Percentiles rank a stretch among this genome's conserved stretches.
These are phyloP conservation scores for Penicillium atrosanguineum DNA, from an alignment of 495 filamentous ascomycete genomes.

Conservation along the genomic window DNA sequence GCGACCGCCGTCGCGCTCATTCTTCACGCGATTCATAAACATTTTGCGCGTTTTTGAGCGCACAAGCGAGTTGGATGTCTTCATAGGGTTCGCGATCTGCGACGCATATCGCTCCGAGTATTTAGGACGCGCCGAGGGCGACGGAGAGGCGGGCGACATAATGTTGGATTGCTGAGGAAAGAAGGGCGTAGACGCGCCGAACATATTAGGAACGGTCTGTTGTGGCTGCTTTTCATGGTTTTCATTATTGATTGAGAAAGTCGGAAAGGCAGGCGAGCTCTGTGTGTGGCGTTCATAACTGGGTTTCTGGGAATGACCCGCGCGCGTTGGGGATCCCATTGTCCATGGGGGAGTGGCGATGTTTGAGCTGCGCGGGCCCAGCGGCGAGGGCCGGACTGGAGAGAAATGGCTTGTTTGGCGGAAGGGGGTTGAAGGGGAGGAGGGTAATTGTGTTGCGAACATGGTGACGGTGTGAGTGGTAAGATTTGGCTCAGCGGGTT, in stretches of 20 bases:
- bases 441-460: constrained; percentile 42
- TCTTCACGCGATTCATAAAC: constrained; percentile 77
- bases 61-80: constrained; percentile 20
- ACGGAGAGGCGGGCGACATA: constrained; percentile 14
- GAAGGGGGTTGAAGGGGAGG: constrained; percentile 37
- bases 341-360: constrained; percentile 29
- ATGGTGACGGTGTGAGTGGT: constrained; percentile 16
- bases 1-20: constrained; percentile 64
- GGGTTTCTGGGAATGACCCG: constrained; percentile 8
- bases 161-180: background rate
- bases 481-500: constrained; percentile 10
- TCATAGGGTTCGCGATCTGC: constrained; percentile 29
- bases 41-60: constrained; percentile 45
- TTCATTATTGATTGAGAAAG: constrained; percentile 17
- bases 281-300: constrained; percentile 8
- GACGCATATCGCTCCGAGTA: constrained; percentile 31
- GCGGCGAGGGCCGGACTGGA: constrained; percentile 51
- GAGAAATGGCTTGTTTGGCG: constrained; percentile 42
- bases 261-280: constrained; percentile 12
- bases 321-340: constrained; percentile 19
- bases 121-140: constrained; percentile 15
- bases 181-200: background rate
- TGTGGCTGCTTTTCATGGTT: constrained; percentile 12
- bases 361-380: constrained; percentile 35
- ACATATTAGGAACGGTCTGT: constrained; percentile 1